Base-by-base conservation (phyloP, 2,329 filamentous ascomycete genomes). In the Cordyceps tenuipes region DNA sequence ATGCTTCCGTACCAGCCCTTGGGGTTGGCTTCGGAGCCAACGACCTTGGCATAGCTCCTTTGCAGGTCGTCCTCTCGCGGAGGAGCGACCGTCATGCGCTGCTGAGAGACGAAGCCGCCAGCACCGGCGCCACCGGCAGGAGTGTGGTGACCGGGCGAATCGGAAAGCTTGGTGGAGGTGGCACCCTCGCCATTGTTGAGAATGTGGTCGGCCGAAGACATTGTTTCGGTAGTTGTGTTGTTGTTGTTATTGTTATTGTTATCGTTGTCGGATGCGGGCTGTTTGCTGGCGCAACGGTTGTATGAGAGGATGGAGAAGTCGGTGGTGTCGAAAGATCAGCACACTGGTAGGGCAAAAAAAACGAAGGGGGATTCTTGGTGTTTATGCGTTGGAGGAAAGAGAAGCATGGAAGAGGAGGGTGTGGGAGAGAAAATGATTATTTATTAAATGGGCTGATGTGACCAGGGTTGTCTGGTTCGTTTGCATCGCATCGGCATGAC, bases 1-100 rank as follows among this genome's bases (percentile, higher is more conserved):
- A 97, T 90, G 62, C 77, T 77, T 23, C 91, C 91, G 69, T 97
- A 99, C 91, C 91, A 97, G 70, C 90, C 89, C 72, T 92, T 85
- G 55, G 84, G 82, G 64, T 83, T 83, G 36, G 83, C 83, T 65
- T 94, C 86, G 57, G 84, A 82, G 65, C 80, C 82, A 61, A 85
- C 77, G 57, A 83, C 73, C 57, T 75, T 78, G 7, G 90, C 91
- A 72, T 94, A 94, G 70, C 83, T 89, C 61, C 86, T 86, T 76
- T 96, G 91, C 12, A 97, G 81, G 69, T 97, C 93, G 66, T 91
- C 89, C 67, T 86, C 81, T 62, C 85, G 84, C 17, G 93, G 90
- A 23, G 90, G 92, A 70, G 92, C 83, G 52, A 97, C 39, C 15
- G 78, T 74, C 75, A 91, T 88, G 67, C 84, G 74, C 46, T 75